phyloP scores from a whole-genome alignment of 345 rosid species.

The Linum usitatissimum region DNA sequence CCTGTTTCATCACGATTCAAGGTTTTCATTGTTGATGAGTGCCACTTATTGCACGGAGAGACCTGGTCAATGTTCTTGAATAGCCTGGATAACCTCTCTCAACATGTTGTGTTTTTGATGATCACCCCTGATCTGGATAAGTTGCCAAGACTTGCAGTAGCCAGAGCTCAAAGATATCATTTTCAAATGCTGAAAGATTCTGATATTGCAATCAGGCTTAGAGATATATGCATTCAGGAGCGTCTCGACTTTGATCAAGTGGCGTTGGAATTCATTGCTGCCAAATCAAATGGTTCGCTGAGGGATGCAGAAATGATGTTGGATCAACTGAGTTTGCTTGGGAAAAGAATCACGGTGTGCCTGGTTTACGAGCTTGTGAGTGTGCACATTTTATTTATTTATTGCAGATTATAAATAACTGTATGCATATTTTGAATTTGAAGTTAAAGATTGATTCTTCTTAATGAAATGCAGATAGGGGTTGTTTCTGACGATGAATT shows the following conservation, averaged over 20 bases:
- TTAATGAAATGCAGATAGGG: slow-evolving; percentile 50
- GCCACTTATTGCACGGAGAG: slow-evolving; percentile 67
- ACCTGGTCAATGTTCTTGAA: slow-evolving; percentile 65
- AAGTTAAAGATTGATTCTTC: slow-evolving; percentile 9
- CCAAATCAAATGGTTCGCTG: slow-evolving; percentile 89
- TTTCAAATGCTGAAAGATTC: slow-evolving; percentile 60
- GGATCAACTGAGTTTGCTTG: slow-evolving; percentile 85
- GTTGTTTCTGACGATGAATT: slow-evolving; percentile 90
- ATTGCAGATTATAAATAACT: background rate
- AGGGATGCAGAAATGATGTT: slow-evolving; percentile 95
- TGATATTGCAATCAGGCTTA: slow-evolving; percentile 54
- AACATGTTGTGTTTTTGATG: slow-evolving; percentile 59
- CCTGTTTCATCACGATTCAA: slow-evolving; percentile 68
- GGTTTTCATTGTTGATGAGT: slow-evolving; percentile 74
- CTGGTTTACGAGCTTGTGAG: slow-evolving; percentile 83
- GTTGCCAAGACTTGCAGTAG: slow-evolving; percentile 63
- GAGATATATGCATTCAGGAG: slow-evolving; percentile 58
- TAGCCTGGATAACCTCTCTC: slow-evolving; percentile 56
- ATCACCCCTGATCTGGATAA: slow-evolving; percentile 75
- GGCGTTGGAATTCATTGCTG: slow-evolving; percentile 78
- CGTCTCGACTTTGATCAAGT: slow-evolving; percentile 57
- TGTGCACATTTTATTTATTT: slow-evolving; percentile 13
- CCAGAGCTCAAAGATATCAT: slow-evolving; percentile 70
- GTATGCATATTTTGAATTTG: slow-evolving; percentile 3
- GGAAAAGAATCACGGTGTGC: slow-evolving; percentile 65